Evolutionary conservation across 768 basidiomycete genomes (phyloP).

Genomic region (Polyporus arcularius): DNA sequence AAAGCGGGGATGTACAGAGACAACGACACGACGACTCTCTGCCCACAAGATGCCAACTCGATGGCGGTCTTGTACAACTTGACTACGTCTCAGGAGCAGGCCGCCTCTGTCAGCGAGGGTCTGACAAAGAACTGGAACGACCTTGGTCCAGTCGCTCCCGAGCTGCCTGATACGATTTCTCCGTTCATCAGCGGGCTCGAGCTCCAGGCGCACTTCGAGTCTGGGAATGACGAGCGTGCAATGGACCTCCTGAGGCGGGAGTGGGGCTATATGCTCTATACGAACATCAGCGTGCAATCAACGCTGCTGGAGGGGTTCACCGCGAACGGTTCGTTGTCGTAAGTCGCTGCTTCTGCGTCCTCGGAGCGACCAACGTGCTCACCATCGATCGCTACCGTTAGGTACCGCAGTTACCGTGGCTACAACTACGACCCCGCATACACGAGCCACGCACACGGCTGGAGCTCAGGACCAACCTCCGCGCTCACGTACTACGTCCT

Average conservation of each 20-base stretch:
- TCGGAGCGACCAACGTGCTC: no score
- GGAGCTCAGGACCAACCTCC: conserved; percentile 59
- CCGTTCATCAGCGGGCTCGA: conserved; percentile 62
- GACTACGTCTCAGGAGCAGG: conserved; percentile 42
- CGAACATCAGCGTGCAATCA: conserved; percentile 54
- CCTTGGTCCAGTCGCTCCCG: conserved; percentile 53
- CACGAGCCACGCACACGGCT: conserved; percentile 62
- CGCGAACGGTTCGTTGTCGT: conserved; percentile 56
- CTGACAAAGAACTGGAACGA: conserved; percentile 54
- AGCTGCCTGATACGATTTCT: conserved; percentile 58
- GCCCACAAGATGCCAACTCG: conserved; percentile 60
- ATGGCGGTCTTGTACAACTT: conserved; percentile 56
- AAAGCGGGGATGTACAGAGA: conserved; percentile 53
- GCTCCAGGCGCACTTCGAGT: conserved; percentile 60
- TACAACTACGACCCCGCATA: conserved; percentile 61
- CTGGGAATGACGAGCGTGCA: conserved; percentile 51
- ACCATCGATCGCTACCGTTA: neutral
- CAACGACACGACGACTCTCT: conserved; percentile 52
- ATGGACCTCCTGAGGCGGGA: conserved; percentile 54
- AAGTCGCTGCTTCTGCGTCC: conserved; percentile 10
- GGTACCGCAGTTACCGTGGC: conserved; percentile 54
- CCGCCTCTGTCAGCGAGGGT: conserved; percentile 45
- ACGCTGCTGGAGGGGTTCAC: conserved; percentile 62
- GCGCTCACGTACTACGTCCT: conserved; percentile 58
- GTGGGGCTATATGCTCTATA: conserved; percentile 64